These are phyloP conservation scores for Heimioporus sp. DNA, from an alignment of 768 basidiomycete species.

Conservation along the genomic window DNA sequence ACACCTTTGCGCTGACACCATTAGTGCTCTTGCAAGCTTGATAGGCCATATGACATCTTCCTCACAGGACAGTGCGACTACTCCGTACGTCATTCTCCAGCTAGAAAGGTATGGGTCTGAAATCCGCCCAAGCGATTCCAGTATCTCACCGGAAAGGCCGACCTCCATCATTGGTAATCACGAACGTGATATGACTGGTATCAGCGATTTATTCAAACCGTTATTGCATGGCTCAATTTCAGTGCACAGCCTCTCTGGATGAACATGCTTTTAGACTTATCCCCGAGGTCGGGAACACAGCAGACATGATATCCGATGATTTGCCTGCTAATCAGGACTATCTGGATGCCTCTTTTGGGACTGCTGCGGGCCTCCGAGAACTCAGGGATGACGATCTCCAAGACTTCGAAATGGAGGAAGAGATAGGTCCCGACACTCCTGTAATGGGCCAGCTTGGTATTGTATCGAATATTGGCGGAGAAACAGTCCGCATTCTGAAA, in stretches of 20 bases:
- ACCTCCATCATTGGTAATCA: conserved; percentile 4
- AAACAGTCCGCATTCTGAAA: conserved; percentile 79
- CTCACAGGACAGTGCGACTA: conserved; percentile 34
- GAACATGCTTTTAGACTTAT: conserved; percentile 74
- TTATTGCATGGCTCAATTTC: conserved; percentile 1
- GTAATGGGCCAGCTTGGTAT: conserved; percentile 36
- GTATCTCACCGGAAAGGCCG: conserved; percentile 1
- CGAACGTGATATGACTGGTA: conserved; percentile 29
- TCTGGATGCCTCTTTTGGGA: conserved; percentile 77
- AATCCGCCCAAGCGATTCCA: conserved; percentile 10
- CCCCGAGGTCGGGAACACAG: conserved; percentile 74
- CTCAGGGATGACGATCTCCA: conserved; percentile 72
- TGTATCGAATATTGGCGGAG: conserved; percentile 69
- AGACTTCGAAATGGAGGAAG: conserved; percentile 48
- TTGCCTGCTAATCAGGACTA: conserved; percentile 88
- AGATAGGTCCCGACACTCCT: conserved; percentile 12
- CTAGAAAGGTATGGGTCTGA: background rate
- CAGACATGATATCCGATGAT: conserved; percentile 91
- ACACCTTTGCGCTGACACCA: conserved; percentile 79
- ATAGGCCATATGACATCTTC: conserved; percentile 48
- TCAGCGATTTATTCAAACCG: background rate
- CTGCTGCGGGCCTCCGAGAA: conserved; percentile 73
- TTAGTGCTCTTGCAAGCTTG: conserved; percentile 56
- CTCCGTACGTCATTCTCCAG: conserved; percentile 18
- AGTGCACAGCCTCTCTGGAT: conserved; percentile 64